Base-by-base conservation (phyloP, 805 yeast genomes). In the Torulaspora microellipsoides region DNA sequence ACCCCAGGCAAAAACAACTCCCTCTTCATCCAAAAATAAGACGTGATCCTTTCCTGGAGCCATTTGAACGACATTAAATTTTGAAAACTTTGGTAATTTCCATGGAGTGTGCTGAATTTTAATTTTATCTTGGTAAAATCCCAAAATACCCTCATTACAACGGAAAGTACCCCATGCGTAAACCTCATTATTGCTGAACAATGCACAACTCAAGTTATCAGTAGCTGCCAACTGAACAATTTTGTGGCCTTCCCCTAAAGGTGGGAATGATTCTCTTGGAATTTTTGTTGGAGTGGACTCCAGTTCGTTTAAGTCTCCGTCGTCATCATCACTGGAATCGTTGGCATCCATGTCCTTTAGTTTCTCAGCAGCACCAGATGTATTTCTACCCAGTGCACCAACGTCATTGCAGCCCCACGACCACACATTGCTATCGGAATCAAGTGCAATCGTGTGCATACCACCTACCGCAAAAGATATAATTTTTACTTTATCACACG, bases 141-240 rank as follows among this genome's bases (percentile, higher is more conserved):
- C 96, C 44, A 91, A 73, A 32, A 83, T 71, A 42, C 99, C 99
- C 66, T 93, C 98, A 55, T 86, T 86, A 62, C 89, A 81, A 68
- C 93, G 83, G 69, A 93, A 93, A 15, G 96, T 86, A 31, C 99
- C 99, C 98, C 99, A 93, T 0, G 97, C 95, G 64, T 82, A 93
- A 8, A 95, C 89, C 31, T 85, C 87, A 30, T 99, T 98, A 42
- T 79, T 81, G 36, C 78, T 83, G 31, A 82, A 76, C 45, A 93
- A 67, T 2, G 81, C 87, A 13, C 91, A 90, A 32, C 95, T 85
- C 47, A 91, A 68, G 58, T 89, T 91, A 63, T 93, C 99, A 8
- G 97, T 85, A 3, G 98, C 97, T 12, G 88, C 89, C 31, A 91
- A 64, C 60, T 84, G 93, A 15, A 86, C 85, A 40, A 91, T 79